A percentile compares a stretch with the other conserved stretches of the same genome.
Evolutionary conservation across 257 asterid species (phyloP).

Genomic region (Mentha longifolia): DNA sequence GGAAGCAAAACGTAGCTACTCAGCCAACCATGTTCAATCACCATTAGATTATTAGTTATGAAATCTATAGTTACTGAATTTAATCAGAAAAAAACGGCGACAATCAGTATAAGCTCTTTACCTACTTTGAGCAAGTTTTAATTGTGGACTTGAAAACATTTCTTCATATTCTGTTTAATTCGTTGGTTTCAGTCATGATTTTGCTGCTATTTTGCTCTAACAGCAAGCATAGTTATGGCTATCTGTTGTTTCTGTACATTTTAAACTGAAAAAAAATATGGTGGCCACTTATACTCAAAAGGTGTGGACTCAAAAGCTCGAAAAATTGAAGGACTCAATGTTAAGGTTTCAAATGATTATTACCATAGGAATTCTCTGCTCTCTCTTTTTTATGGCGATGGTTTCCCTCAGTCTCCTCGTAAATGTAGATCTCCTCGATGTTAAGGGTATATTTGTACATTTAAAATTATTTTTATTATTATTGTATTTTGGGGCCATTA

Average conservation of each 20-base stretch:
- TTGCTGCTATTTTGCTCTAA: neutral
- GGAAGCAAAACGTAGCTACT: too few species aligned
- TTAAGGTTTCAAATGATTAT: slow-evolving; percentile 54
- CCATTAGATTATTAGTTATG: too few species aligned
- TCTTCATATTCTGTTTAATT: slow-evolving; percentile 17
- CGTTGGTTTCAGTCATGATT: slow-evolving; percentile 3
- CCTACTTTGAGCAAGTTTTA: too few species aligned
- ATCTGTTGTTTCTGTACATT: slow-evolving; percentile 45
- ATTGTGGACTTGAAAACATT: neutral
- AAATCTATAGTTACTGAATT: too few species aligned
- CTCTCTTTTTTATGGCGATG: slow-evolving; percentile 62
- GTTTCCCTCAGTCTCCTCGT: slow-evolving; percentile 69
- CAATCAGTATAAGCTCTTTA: too few species aligned
- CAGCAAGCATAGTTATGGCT: slow-evolving; percentile 31
- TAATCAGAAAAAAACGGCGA: too few species aligned
- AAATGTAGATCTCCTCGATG: slow-evolving; percentile 71
- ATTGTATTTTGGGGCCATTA: too few species aligned
- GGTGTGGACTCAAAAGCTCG: slow-evolving; percentile 62
- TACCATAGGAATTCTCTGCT: slow-evolving; percentile 55
- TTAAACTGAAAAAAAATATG: slow-evolving; percentile 57
- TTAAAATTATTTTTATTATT: too few species aligned
- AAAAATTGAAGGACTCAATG: slow-evolving; percentile 48
- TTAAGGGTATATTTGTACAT: too few species aligned
- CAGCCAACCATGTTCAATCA: too few species aligned
- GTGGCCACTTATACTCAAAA: slow-evolving; percentile 61